These are phyloP conservation scores for Annona cherimola DNA, from an alignment of 164 flowering plant species.

Conservation along the genomic window DNA sequence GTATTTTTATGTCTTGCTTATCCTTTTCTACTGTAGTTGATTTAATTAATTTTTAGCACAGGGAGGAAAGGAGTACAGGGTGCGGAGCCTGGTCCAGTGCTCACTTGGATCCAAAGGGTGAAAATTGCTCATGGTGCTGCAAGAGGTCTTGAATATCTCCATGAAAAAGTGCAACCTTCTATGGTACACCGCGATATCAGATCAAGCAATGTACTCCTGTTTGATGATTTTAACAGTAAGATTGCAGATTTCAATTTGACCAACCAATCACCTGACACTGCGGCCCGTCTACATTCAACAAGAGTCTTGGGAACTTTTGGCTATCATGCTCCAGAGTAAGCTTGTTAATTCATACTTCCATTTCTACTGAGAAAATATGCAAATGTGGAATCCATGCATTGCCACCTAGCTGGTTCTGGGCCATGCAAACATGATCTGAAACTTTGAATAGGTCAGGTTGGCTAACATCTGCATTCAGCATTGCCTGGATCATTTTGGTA, in stretches of 20 bases:
- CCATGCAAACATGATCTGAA: no score
- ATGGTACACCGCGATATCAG: constrained; percentile 76
- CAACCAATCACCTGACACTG: constrained; percentile 87
- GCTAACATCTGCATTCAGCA: no score
- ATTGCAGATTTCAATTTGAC: constrained; percentile 84
- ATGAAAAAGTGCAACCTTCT: constrained; percentile 70
- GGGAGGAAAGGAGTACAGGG: constrained; percentile 93
- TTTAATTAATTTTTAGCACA: constrained; percentile 13
- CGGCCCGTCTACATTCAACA: constrained; percentile 91
- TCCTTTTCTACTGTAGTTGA: not conserved
- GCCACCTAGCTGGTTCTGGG: no score
- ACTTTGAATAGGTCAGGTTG: no score
- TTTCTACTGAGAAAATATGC: no score
- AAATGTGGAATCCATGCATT: no score
- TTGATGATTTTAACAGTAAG: constrained; percentile 81
- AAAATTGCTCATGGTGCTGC: constrained; percentile 90
- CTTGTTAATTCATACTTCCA: not conserved
- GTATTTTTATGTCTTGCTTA: not conserved
- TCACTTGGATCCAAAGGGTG: constrained; percentile 74
- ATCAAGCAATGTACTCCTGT: constrained; percentile 80
- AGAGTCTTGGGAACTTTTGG: constrained; percentile 95
- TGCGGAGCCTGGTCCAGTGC: constrained; percentile 80
- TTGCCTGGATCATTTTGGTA: no score
- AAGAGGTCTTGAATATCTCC: constrained; percentile 82
- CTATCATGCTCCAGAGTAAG: constrained; percentile 96